phyloP scores from a whole-genome alignment of 2,329 filamentous ascomycete genomes.

The Stachybotrys echinatus region DNA sequence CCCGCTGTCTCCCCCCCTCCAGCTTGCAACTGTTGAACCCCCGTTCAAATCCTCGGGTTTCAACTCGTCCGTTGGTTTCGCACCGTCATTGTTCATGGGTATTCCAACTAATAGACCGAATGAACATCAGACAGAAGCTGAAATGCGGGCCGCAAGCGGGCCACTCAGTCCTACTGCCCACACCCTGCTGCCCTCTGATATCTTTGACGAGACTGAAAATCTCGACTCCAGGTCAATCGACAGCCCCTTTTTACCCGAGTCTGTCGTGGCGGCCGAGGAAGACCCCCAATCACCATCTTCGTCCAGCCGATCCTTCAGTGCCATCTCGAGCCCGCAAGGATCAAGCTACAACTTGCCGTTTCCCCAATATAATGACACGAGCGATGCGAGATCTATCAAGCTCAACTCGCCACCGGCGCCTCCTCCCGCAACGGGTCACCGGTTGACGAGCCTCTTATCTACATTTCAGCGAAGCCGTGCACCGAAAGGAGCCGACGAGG shows the following conservation, averaged over 20 bases:
- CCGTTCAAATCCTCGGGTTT: conserved; percentile 49
- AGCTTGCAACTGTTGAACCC: conserved; percentile 32
- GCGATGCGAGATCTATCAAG: conserved; percentile 37
- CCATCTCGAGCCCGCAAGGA: conserved; percentile 57
- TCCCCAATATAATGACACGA: conserved; percentile 40
- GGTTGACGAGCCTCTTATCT: conserved; percentile 51
- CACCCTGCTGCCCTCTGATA: conserved; percentile 64
- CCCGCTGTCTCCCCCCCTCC: conserved; percentile 34
- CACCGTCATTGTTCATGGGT: conserved; percentile 48
- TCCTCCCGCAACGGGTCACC: conserved; percentile 22
- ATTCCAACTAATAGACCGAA: conserved; percentile 31
- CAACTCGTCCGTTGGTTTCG: conserved; percentile 41
- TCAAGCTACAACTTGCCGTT: conserved; percentile 56
- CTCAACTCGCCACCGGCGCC: conserved; percentile 33
- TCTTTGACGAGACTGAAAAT: conserved; percentile 58
- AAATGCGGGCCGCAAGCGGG: conserved; percentile 57
- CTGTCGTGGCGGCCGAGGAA: conserved; percentile 22
- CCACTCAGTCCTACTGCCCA: conserved; percentile 75
- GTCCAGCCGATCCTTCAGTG: conserved; percentile 49
- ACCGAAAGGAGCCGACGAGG: conserved; percentile 47
- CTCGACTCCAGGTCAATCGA: conserved; percentile 41
- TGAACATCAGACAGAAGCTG: conserved; percentile 50
- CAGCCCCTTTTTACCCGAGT: conserved; percentile 27
- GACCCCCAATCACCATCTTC: conserved; percentile 58
- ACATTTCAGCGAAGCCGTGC: conserved; percentile 56